Evolutionary conservation across 2,329 filamentous ascomycete genomes (phyloP), one percentile per base, ranked within the genome.

Genomic region (Torrubiellomyces zombiae): DNA sequence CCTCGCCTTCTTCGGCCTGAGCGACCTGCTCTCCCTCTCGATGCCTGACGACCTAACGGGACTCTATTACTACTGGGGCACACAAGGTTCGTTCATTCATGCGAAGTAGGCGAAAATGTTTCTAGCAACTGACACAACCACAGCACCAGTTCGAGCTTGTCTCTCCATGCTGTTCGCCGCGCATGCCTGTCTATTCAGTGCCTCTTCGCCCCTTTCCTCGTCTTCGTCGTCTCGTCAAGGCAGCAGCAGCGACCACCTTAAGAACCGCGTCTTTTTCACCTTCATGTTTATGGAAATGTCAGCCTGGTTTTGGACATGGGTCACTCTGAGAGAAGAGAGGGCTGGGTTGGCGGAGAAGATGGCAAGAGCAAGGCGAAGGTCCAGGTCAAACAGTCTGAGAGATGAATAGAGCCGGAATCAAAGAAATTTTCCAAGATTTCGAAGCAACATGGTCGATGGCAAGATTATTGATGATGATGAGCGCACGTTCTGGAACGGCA

Each of bases 291-390:
- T 92, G 43, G 85, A 94, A 57, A 68, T 81, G 47, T 60, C 81
- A 36, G 65, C 67, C 32, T 93, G 83, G 81, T 83, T 92, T 50
- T 93, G 83, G 83, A 71, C 69, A 14, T 81, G 72, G 61, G 60
- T 75, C 16, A 76, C 69, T 4, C 47, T 82, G 38, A 58, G 69
- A 26, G 76, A 82, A 40, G 76, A 82, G 55, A 43, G 53, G n/a
- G 34, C 39, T 4, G 51, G 46, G 12, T 42, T 66, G 3, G 29
- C 56, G 7, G 39, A 40, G 6, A 52, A 50, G 33, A 55, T 57
- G 42, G 45, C 43, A 30, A 22, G 13, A 46, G 41, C 34, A 45
- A 20, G 13, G 15, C 24, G 5, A 18, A 24, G n/a, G n/a, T n/a
- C n/a, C n/a, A n/a, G n/a, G n/a, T n/a, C n/a, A n/a, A n/a, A n/a